A percentile compares a stretch with the other conserved stretches of the same genome.
Conservation (phyloP, 2,329 filamentous ascomycete species). For the Thielaviopsis punctulata region DNA sequence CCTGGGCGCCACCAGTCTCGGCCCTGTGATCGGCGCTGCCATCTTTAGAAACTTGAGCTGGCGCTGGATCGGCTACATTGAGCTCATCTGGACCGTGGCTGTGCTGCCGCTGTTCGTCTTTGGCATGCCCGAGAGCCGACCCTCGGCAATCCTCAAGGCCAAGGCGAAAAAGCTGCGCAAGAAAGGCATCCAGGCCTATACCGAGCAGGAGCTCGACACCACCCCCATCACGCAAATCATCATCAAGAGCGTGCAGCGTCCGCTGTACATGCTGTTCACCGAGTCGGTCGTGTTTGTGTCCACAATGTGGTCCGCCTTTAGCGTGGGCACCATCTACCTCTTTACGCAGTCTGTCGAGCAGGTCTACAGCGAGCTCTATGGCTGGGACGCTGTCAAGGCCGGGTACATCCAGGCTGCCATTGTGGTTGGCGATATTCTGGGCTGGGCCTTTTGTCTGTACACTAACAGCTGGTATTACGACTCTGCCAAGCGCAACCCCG, state of each 20-base stretch:
- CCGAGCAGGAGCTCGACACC: conserved; percentile 6
- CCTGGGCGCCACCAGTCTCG: conserved; percentile 15
- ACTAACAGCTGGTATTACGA: conserved; percentile 22
- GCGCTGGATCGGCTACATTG: conserved; percentile 21
- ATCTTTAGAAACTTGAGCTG: conserved; percentile 17
- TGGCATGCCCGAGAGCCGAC: conserved; percentile 8
- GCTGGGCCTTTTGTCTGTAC: conserved; percentile 11
- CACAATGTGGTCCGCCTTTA: conserved; percentile 25
- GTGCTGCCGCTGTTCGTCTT: conserved; percentile 21
- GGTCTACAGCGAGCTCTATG: conserved; percentile 14
- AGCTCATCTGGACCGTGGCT: conserved; percentile 26
- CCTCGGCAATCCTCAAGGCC: conserved; percentile 1
- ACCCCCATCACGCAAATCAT: conserved; percentile 6
- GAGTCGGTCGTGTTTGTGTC: conserved; percentile 31
- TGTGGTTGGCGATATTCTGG: conserved; percentile 11
- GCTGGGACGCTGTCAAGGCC: conserved; percentile 11
- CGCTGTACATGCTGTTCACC: conserved; percentile 17
- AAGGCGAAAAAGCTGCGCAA: conserved; percentile 8
- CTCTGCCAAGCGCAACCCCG: conserved; percentile 22
- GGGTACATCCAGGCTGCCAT: conserved; percentile 11
- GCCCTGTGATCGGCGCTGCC: conserved; percentile 19
- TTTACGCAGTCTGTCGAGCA: conserved; percentile 16
- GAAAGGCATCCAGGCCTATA: conserved; percentile 4
- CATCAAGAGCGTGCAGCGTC: conserved; percentile 8
- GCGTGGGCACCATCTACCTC: conserved; percentile 15